phyloP scores from a whole-genome alignment of 768 basidiomycete species.

The Cystobasidium tubakii region DNA sequence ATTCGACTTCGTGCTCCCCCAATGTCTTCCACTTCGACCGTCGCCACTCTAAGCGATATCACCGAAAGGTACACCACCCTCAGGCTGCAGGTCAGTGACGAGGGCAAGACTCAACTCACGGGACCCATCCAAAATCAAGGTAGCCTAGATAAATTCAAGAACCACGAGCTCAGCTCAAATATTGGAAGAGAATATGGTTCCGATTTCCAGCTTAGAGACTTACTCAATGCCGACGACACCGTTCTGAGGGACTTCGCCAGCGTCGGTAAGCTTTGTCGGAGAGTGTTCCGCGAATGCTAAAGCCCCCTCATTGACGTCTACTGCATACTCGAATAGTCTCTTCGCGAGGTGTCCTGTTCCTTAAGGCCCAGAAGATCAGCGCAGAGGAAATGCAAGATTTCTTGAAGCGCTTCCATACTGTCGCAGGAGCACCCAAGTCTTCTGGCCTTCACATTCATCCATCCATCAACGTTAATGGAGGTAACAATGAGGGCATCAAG shows the following conservation, averaged over 20 bases:
- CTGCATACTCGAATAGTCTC: slow-evolving; percentile 48
- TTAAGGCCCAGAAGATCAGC: slow-evolving; percentile 53
- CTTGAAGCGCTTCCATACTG: slow-evolving; percentile 54
- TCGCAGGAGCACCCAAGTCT: slow-evolving; percentile 55
- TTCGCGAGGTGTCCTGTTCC: slow-evolving; percentile 61
- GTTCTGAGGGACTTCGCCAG: slow-evolving; percentile 12
- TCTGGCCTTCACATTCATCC: slow-evolving; percentile 58
- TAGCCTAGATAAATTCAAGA: background rate
- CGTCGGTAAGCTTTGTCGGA: background rate
- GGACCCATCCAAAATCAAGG: slow-evolving; percentile 15
- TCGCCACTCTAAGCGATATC: slow-evolving; percentile 1
- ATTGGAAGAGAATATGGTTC: slow-evolving; percentile 6
- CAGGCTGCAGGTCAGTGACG: slow-evolving; percentile 11
- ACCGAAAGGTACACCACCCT: background rate
- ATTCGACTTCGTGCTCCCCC: background rate
- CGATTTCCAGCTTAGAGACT: background rate
- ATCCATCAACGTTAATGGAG: slow-evolving; percentile 58
- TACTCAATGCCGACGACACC: background rate
- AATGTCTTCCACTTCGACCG: slow-evolving; percentile 7
- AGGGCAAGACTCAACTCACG: slow-evolving; percentile 12
- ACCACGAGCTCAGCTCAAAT: background rate
- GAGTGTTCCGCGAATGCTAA: too few relatives aligned
- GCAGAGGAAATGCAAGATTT: slow-evolving; percentile 47
- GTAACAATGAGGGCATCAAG: background rate
- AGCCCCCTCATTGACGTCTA: too few relatives aligned